Percentiles rank a stretch among this genome's conserved stretches.
phyloP scores from a whole-genome alignment of 371 early-diverging fungal species.

The Circinella minor region DNA sequence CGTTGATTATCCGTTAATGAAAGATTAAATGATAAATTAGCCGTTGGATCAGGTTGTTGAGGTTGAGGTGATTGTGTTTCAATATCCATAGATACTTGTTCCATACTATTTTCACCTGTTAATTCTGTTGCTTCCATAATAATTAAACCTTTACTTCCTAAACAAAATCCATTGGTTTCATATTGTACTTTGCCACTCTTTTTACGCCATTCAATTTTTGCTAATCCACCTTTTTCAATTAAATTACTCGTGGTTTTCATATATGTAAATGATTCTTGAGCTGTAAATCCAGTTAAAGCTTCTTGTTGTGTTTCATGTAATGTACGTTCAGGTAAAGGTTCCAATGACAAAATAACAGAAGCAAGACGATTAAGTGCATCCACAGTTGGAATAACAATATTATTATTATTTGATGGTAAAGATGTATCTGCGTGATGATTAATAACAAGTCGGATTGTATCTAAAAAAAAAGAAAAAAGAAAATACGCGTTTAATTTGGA shows the following conservation, averaged over 20 bases:
- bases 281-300: slow-evolving; percentile 44
- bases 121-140: slow-evolving; percentile 29
- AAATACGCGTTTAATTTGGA: not conserved
- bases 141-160: slow-evolving; percentile 14
- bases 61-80: not conserved
- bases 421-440: slow-evolving; percentile 38
- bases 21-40: slow-evolving; percentile 85
- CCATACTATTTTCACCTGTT: slow-evolving; percentile 19
- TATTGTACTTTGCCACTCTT: slow-evolving; percentile 53
- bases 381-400: slow-evolving; percentile 16
- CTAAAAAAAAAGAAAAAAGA: too few relatives aligned
- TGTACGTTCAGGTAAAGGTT: slow-evolving; percentile 32
- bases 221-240: slow-evolving; percentile 35
- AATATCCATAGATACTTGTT: slow-evolving; percentile 14
- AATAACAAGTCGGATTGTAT: slow-evolving; percentile 33
- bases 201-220: slow-evolving; percentile 47
- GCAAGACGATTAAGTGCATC: slow-evolving; percentile 42
- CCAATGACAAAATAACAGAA: slow-evolving; percentile 34
- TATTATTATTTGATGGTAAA: slow-evolving; percentile 13
- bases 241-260: slow-evolving; percentile 39
- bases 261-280: slow-evolving; percentile 47
- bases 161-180: slow-evolving; percentile 35
- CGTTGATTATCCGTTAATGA: slow-evolving; percentile 85
- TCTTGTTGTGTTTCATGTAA: slow-evolving; percentile 34
- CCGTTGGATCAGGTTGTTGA: slow-evolving; percentile 35